Evolutionary conservation across 768 basidiomycete genomes (phyloP), one percentile per base, ranked within the genome.

Genomic region (Neoboletus magnificus): DNA sequence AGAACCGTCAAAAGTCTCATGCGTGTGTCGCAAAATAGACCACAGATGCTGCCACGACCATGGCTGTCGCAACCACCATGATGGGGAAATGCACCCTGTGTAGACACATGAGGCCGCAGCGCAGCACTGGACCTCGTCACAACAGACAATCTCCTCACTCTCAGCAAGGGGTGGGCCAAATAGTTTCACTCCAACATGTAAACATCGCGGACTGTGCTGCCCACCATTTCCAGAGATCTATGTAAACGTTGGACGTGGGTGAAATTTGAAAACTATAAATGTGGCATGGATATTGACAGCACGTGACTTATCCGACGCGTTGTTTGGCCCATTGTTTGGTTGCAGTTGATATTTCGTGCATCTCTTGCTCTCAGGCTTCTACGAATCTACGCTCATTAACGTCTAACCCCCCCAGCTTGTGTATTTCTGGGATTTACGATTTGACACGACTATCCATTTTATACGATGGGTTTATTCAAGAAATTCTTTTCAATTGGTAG

Each of bases 171-270:
- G 64, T 91, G 84, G 0, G 87, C 79, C 32, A 91, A 74, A 48
- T 88, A 73, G 61, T 91, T 90, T 49, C 89, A 78, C 68, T 90
- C 89, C 15, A 91, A 33, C 33, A 15, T 15, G 33, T 13, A 35
- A 57, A 82, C 88, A 66, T 91, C 89, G 63, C 87, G 77, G n/a
- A 86, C 85, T 7, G 75, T 74, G 60, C 87, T 85, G 42, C 83
- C 83, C 25, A 69, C 69, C 59, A 83, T 81, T 50, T 76, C 71
- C 12, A 81, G 47, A 60, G 55, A 74, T 39, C n/a, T 11, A n/a
- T 39, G 37, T n/a, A 39, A 39, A 20, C 37, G 10, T 39, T 12
- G 20, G 20, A 40, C 20, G 39, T 40, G 39, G 39, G 39, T 22
- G 20, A 22, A 40, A 40, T 20, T 39, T n/a, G 20, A 5, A 10